Percentiles rank a stretch among this genome's conserved stretches.
These are phyloP conservation scores for Hyphopichia khmerensis DNA, from an alignment of 1,139 yeast genomes.

Conservation along the genomic window DNA sequence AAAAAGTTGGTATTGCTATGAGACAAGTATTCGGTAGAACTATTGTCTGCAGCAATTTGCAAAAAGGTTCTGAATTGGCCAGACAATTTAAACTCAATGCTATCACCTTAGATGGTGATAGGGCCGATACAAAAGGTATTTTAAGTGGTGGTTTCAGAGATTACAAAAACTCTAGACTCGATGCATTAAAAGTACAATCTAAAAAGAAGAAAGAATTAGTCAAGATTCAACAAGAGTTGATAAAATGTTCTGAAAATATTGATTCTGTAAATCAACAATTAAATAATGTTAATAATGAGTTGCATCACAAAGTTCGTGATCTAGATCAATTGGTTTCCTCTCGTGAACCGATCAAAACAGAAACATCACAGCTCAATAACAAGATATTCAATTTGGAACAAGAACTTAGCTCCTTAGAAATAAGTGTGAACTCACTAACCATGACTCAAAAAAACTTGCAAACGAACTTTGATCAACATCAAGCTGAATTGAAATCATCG, in stretches of 20 bases:
- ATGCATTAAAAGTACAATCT: slow-evolving; percentile 58
- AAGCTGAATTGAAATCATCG: slow-evolving; percentile 51
- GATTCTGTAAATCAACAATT: slow-evolving; percentile 26
- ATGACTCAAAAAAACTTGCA: slow-evolving; percentile 25
- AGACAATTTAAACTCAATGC: slow-evolving; percentile 64
- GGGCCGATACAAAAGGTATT: slow-evolving; percentile 80
- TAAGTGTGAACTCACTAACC: slow-evolving; percentile 20
- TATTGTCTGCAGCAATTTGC: slow-evolving; percentile 71
- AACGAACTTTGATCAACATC: slow-evolving; percentile 36
- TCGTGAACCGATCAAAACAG: slow-evolving; percentile 45
- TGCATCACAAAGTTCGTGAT: slow-evolving; percentile 43
- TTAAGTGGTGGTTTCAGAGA: slow-evolving; percentile 89
- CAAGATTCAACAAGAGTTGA: slow-evolving; percentile 30
- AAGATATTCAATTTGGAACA: slow-evolving; percentile 44
- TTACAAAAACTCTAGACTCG: slow-evolving; percentile 64
- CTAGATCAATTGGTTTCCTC: slow-evolving; percentile 33
- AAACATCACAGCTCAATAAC: slow-evolving; percentile 39
- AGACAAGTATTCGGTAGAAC: slow-evolving; percentile 80
- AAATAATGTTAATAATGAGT: slow-evolving; percentile 36
- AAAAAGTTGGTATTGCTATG: slow-evolving; percentile 60
- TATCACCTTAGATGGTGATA: slow-evolving; percentile 89
- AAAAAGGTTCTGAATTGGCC: slow-evolving; percentile 68
- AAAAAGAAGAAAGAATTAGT: slow-evolving; percentile 50
- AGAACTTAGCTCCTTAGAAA: slow-evolving; percentile 30
- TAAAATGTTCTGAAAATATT: slow-evolving; percentile 19